Base-by-base conservation (phyloP, 129 eudicot genomes). In the Saposhnikovia divaricata region DNA sequence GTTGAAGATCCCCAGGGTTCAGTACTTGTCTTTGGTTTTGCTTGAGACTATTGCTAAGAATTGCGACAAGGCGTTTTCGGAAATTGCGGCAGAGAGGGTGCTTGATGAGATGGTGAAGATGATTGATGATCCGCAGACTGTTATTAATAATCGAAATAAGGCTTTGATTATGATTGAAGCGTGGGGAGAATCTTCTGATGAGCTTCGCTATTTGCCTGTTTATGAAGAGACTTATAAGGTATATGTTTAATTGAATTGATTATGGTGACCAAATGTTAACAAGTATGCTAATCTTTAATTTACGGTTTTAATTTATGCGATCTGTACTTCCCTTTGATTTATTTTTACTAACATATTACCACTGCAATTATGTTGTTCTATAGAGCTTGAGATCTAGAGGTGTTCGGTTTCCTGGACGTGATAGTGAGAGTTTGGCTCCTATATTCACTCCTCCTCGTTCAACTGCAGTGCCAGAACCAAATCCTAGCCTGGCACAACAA, bases 171-270 rank as follows among this genome's bases (percentile, higher is more conserved):
- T 96, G 83, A 96, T 96, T 69, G 98, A 96, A 87, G 90, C 99
- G 5, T 96, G 99, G 99, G 98, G 99, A 10, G 96, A 92, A 81
- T 92, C 99, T 44, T 89, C 98, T 11, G 82, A 86, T 78, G 98
- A 96, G 89, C 96, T 96, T 46, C 91, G 99, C 2, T 96, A 92
- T 77, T 85, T 94, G 77, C 98, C 98, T 81, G 97, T 94, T 78
- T 94, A 88, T 86, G 96, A 94, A 86, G 96, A 94, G 85, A 96
- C 99, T 9, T 92, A 96, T 86, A 96, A 96, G 99, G 99, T 96
- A 89, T 96, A 89, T 75, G 7, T 46, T 75, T 5, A 25, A 4
- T 27, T 31, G 8, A 25, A 6, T 31, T 37, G 74, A 70, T 15
- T 7, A 12, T 13, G 44, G 43, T 70, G 15, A 2, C 38, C 31